phyloP scores from a whole-genome alignment of 176 grass and related monocot genomes.

The Poa pratensis region DNA sequence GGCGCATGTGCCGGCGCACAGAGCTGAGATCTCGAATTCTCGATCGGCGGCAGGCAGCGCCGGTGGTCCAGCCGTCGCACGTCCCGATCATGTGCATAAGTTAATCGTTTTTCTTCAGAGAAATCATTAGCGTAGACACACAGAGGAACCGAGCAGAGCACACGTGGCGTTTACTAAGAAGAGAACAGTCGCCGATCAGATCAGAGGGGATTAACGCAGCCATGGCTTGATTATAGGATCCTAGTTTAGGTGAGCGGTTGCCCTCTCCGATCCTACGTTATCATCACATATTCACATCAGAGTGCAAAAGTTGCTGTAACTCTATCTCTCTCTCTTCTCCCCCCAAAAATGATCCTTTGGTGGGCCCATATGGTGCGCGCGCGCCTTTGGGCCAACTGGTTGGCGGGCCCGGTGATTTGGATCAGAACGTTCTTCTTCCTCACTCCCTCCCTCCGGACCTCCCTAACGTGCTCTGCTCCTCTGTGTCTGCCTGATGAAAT shows the following conservation, averaged over 20 bases:
- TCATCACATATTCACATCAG: background rate
- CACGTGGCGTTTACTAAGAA: background rate
- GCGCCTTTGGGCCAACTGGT: background rate
- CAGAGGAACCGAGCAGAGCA: background rate
- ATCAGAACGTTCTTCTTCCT: constrained; percentile 12
- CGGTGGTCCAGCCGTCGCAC: background rate
- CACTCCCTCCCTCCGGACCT: background rate
- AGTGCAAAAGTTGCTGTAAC: background rate
- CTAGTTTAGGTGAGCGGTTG: constrained; percentile 15
- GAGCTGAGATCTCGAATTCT: background rate
- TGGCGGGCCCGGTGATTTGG: background rate
- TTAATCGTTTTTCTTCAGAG: background rate
- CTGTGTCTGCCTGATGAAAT: background rate
- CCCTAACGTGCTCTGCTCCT: background rate
- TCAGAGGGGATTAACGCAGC: no score
- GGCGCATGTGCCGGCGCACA: background rate
- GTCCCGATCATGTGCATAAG: background rate
- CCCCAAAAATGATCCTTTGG: background rate
- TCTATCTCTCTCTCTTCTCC: background rate
- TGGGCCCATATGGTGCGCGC: background rate
- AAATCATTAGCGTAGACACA: background rate
- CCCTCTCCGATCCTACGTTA: background rate
- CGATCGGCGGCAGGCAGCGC: background rate
- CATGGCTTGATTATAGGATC: no score
- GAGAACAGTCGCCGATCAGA: background rate